A percentile compares a stretch with the other conserved stretches of the same genome.
Evolutionary conservation across 352 stramenopile genomes (phyloP).

Genomic region (Phytophthora kernoviae): DNA sequence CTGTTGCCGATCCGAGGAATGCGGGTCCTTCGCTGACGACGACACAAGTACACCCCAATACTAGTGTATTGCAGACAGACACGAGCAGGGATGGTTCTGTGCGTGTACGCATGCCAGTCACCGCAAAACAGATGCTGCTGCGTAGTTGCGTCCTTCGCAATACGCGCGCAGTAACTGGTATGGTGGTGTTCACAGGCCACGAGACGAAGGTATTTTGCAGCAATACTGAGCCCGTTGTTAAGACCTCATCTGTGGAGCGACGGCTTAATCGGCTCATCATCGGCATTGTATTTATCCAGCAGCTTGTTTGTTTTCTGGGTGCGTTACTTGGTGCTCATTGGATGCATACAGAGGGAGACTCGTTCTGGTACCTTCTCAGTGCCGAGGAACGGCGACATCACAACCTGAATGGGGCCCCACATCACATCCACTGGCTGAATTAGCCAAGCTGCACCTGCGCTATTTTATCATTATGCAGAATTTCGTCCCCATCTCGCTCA

Average conservation of each 20-base stretch:
- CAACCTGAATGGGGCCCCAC: constrained; percentile 12
- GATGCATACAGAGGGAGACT: constrained; percentile 67
- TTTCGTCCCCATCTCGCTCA: constrained; percentile 98
- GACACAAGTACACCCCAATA: constrained; percentile 8
- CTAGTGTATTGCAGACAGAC: constrained; percentile 33
- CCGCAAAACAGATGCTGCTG: constrained; percentile 89
- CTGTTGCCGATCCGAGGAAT: constrained; percentile 8
- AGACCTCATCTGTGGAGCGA: constrained; percentile 80
- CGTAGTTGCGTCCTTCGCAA: constrained; percentile 90
- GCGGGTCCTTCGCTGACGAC: background rate
- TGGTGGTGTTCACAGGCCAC: constrained; percentile 91
- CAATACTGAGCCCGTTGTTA: constrained; percentile 77
- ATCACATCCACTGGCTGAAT: constrained; percentile 57
- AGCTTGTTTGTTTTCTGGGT: constrained; percentile 71
- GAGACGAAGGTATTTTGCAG: constrained; percentile 88
- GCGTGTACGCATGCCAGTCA: constrained; percentile 61
- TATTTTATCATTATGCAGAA: constrained; percentile 98
- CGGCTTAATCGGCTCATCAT: constrained; percentile 78
- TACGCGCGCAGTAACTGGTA: constrained; percentile 77
- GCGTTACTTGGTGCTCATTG: constrained; percentile 67
- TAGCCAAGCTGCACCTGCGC: constrained; percentile 83
- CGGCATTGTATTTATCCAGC: constrained; percentile 74
- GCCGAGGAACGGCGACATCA: constrained; percentile 17
- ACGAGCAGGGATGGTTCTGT: constrained; percentile 38
- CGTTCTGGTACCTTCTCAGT: constrained; percentile 70